phyloP scores from a whole-genome alignment of 305 asterid genomes.

The Solanum hybrid region DNA sequence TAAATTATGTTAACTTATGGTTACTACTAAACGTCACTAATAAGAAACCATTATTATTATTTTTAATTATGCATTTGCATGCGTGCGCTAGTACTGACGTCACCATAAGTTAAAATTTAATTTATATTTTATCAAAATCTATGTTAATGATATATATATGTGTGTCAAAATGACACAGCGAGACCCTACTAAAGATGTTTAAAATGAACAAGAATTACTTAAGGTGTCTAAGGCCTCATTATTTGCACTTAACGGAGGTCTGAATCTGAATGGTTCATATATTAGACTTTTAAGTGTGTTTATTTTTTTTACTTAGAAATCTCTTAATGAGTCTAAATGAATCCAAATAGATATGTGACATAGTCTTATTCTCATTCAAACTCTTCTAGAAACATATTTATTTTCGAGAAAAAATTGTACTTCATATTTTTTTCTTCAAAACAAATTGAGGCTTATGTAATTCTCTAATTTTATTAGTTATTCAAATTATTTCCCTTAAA shows the following conservation, averaged over 20 bases:
- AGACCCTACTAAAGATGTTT: background rate
- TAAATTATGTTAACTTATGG: background rate
- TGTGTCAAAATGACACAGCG: background rate
- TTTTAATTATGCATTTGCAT: constrained; percentile 10
- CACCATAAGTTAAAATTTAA: background rate
- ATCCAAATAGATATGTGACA: background rate
- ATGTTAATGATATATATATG: background rate
- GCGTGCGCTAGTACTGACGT: constrained; percentile 25
- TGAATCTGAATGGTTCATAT: background rate
- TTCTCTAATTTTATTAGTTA: background rate
- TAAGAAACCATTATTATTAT: background rate
- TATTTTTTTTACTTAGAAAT: too few species aligned
- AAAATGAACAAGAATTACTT: background rate
- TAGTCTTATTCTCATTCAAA: background rate
- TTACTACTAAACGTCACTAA: constrained; percentile 6
- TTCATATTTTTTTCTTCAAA: too few species aligned
- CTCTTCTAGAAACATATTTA: background rate
- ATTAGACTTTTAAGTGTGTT: too few species aligned
- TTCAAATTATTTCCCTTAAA: background rate
- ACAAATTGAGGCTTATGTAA: background rate
- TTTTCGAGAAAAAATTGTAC: background rate
- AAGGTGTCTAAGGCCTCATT: too few species aligned
- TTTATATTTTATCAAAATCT: too few species aligned
- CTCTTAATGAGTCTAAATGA: too few species aligned
- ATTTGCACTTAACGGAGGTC: too few species aligned